These are phyloP conservation scores for Gastrolobium villosum DNA, from an alignment of 306 rosid species.

Conservation along the genomic window DNA sequence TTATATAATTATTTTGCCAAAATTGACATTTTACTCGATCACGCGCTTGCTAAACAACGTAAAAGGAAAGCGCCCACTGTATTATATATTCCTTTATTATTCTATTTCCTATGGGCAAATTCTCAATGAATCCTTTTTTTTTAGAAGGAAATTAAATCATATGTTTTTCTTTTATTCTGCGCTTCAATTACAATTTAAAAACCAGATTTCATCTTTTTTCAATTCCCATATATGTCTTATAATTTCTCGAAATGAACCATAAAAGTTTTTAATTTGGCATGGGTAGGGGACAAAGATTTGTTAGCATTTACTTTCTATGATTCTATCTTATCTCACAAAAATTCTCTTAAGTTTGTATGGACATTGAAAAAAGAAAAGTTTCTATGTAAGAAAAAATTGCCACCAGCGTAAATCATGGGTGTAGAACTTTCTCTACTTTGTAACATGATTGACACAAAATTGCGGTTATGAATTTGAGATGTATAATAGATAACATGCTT, in stretches of 20 bases:
- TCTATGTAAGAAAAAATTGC: neutral
- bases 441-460: neutral
- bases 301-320: slow-evolving; percentile 35
- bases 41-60: slow-evolving; percentile 1
- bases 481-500: neutral
- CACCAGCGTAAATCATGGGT: neutral
- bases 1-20: neutral
- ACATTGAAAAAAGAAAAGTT: neutral
- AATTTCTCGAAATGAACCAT: neutral
- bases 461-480: neutral
- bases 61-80: slow-evolving; percentile 22
- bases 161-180: neutral
- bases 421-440: slow-evolving; percentile 3
- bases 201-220: neutral
- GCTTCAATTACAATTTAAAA: slow-evolving; percentile 6
- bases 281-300: slow-evolving; percentile 44
- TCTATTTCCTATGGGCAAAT: slow-evolving; percentile 27
- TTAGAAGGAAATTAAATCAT: neutral
- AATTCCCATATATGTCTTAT: neutral
- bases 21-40: slow-evolving; percentile 27
- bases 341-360: slow-evolving; percentile 9
- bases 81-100: neutral
- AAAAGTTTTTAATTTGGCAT: slow-evolving; percentile 27
- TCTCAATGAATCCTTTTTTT: neutral
- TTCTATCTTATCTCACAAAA: slow-evolving; percentile 47